A percentile compares a stretch with the other conserved stretches of the same genome.
phyloP scores from a whole-genome alignment of 2,329 filamentous ascomycete genomes.

The Fusarium ramigenum region DNA sequence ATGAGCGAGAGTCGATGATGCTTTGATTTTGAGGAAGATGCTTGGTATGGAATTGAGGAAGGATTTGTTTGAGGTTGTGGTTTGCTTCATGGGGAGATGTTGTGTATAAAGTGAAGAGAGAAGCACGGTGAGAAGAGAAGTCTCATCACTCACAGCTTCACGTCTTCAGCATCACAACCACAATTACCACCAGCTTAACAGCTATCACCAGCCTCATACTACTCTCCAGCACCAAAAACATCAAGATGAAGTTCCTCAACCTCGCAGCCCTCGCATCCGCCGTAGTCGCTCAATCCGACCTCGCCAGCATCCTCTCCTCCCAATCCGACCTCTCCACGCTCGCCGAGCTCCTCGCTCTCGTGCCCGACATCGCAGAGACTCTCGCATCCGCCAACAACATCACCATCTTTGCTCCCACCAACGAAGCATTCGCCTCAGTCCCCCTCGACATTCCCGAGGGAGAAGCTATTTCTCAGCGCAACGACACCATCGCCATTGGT shows the following conservation, averaged over 20 bases:
- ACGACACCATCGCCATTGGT: slow-evolving; percentile 45
- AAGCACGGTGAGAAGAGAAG: neutral
- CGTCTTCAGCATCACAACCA: neutral
- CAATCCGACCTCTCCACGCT: slow-evolving; percentile 30
- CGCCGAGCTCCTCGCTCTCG: slow-evolving; percentile 28
- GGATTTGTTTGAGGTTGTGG: neutral
- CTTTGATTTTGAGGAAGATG: neutral
- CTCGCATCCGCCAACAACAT: slow-evolving; percentile 46
- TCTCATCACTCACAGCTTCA: slow-evolving; percentile 5
- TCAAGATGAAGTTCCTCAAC: slow-evolving; percentile 23
- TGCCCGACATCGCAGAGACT: slow-evolving; percentile 42
- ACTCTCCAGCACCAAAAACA: neutral
- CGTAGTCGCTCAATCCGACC: slow-evolving; percentile 25
- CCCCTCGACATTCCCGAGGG: slow-evolving; percentile 47
- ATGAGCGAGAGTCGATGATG: slow-evolving; percentile 23
- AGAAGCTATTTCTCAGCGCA: slow-evolving; percentile 43
- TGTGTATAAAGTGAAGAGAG: slow-evolving; percentile 18
- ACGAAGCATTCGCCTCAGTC: slow-evolving; percentile 47
- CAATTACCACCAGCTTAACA: neutral
- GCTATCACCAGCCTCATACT: neutral
- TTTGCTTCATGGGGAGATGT: neutral
- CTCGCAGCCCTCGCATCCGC: slow-evolving; percentile 24
- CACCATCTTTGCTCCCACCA: slow-evolving; percentile 49
- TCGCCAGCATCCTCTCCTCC: slow-evolving; percentile 27
- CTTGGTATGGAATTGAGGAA: neutral